These are phyloP conservation scores for Boletus rufocinnamomeus DNA, from an alignment of 768 basidiomycete species.

Conservation along the genomic window DNA sequence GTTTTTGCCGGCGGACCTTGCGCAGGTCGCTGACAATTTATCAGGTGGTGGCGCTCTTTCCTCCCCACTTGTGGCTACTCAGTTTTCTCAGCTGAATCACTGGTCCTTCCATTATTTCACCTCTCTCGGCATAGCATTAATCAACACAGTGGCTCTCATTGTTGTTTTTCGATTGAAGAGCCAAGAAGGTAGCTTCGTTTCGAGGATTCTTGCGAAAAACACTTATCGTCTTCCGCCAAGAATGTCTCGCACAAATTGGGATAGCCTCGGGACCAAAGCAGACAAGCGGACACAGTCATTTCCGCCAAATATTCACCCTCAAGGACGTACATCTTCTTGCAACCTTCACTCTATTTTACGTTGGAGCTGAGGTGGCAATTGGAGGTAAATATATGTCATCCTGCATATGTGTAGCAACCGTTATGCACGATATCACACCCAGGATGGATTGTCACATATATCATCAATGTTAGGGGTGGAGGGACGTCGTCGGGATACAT, in stretches of 20 bases:
- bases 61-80: conserved; percentile 55
- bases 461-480: conserved; percentile 45
- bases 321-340: conserved; percentile 49
- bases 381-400: conserved; percentile 36
- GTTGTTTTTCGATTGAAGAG: conserved; percentile 63
- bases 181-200: conserved; percentile 55
- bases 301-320: conserved; percentile 47
- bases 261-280: conserved; percentile 29
- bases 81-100: conserved; percentile 41
- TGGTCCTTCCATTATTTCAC: conserved; percentile 48
- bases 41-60: conserved; percentile 50
- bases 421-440: background rate
- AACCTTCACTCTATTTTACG: conserved; percentile 46
- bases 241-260: conserved; percentile 40
- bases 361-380: conserved; percentile 53
- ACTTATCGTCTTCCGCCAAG: conserved; percentile 24
- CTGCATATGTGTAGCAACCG: background rate
- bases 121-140: conserved; percentile 65
- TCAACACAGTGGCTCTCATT: conserved; percentile 52
- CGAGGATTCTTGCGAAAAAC: background rate
- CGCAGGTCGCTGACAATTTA: background rate
- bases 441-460: conserved; percentile 73
- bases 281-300: conserved; percentile 38
- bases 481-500: conserved; percentile 50
- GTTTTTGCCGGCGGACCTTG: background rate